phyloP scores from a whole-genome alignment of 2,329 filamentous ascomycete genomes.

The Chaetoscypha palmicola region DNA sequence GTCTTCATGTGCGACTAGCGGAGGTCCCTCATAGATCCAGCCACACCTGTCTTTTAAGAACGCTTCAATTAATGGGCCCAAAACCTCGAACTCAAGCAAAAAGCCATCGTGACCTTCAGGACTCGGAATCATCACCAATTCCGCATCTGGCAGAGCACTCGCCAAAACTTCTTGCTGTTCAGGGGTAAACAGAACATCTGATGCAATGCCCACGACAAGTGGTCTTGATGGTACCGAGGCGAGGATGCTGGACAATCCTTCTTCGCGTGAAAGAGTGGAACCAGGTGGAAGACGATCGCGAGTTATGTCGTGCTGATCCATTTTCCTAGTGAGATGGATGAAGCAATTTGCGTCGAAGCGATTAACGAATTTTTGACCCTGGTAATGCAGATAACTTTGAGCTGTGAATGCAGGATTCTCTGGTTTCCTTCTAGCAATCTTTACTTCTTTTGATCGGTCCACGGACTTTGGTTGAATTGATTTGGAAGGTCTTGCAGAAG shows the following conservation, averaged over 20 bases:
- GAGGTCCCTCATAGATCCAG: not conserved
- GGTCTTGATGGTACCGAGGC: constrained; percentile 23
- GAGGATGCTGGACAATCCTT: constrained; percentile 24
- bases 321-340: constrained; percentile 33
- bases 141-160: constrained; percentile 27
- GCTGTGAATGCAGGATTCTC: constrained; percentile 27
- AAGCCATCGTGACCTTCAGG: constrained; percentile 4
- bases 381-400: constrained; percentile 34
- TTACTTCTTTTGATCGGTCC: constrained; percentile 33
- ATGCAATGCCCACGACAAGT: constrained; percentile 32
- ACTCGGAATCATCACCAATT: constrained; percentile 26
- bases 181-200: constrained; percentile 31
- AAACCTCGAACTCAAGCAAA: constrained; percentile 23
- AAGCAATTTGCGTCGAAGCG: constrained; percentile 37
- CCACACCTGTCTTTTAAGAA: not conserved
- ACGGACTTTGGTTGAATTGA: constrained; percentile 28
- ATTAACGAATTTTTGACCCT: constrained; percentile 34
- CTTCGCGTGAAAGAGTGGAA: constrained; percentile 33
- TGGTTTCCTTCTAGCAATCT: constrained; percentile 35
- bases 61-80: not conserved
- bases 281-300: constrained; percentile 14
- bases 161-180: constrained; percentile 31
- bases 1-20: not conserved
- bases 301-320: constrained; percentile 34
- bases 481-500: constrained; percentile 26